Conservation (phyloP, 768 basidiomycete genomes). For the Trametes elegans region DNA sequence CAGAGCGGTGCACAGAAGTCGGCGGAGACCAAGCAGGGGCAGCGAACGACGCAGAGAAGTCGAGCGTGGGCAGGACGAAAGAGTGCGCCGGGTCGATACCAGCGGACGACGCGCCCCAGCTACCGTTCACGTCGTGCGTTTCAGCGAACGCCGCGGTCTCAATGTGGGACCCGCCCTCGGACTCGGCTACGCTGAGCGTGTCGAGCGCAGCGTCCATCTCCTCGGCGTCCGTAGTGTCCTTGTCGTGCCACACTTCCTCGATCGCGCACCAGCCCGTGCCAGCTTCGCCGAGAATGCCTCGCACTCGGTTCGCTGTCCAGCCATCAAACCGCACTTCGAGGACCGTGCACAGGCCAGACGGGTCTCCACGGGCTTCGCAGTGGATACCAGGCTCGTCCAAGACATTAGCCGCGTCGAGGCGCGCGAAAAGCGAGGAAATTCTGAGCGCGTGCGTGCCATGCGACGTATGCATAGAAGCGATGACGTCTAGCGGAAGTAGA, state of each 20-base stretch:
- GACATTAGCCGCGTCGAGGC: conserved; percentile 66
- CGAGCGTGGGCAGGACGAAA: conserved; percentile 74
- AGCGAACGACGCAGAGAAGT: conserved; percentile 57
- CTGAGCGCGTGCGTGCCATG: conserved; percentile 59
- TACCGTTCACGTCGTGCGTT: conserved; percentile 6
- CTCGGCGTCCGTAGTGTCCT: conserved; percentile 21
- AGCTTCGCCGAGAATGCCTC: conserved; percentile 67
- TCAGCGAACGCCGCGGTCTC: background rate
- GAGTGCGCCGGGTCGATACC: conserved; percentile 59
- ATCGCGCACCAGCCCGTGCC: conserved; percentile 75
- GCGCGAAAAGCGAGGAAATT: conserved; percentile 65
- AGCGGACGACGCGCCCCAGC: conserved; percentile 9
- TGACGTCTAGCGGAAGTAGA: conserved; percentile 52
- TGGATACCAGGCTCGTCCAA: conserved; percentile 58
- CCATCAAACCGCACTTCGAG: conserved; percentile 71
- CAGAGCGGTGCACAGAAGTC: conserved; percentile 6
- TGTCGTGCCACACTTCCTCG: conserved; percentile 45
- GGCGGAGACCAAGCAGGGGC: conserved; percentile 19
- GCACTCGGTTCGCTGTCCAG: conserved; percentile 66
- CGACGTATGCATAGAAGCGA: conserved; percentile 50
- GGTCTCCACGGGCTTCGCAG: conserved; percentile 59
- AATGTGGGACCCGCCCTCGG: conserved; percentile 4
- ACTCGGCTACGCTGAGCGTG: conserved; percentile 24
- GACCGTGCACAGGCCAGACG: conserved; percentile 59
- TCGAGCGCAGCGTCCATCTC: conserved; percentile 30